Evolutionary conservation across 2,329 filamentous ascomycete genomes (phyloP).

Genomic region (Neonectria ditissima): DNA sequence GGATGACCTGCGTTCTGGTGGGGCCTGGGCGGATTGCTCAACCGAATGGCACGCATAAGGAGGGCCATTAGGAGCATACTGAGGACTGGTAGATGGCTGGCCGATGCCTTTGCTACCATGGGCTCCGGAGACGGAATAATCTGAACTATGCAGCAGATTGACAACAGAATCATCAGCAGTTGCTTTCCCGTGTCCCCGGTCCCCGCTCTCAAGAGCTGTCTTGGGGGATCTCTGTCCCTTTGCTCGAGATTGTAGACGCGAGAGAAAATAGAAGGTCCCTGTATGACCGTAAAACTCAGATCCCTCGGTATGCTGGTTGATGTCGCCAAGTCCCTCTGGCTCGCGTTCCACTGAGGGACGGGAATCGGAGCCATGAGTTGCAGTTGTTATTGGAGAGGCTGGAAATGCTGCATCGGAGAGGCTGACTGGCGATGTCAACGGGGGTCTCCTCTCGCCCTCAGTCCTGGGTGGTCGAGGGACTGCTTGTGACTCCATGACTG

Average conservation of each 20-base stretch:
- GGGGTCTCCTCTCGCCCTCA: not conserved
- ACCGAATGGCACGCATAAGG: not conserved
- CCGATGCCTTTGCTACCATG: conserved; percentile 3
- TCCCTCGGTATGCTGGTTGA: conserved; percentile 26
- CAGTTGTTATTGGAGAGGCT: conserved; percentile 1
- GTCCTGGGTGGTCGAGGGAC: not conserved
- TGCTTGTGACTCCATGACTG: not conserved
- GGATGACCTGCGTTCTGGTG: not conserved
- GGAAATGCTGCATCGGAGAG: not conserved
- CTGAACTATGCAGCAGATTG: conserved; percentile 25
- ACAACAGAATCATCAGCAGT: conserved; percentile 20
- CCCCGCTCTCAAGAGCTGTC: not conserved
- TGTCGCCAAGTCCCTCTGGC: conserved; percentile 21
- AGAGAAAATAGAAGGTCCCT: conserved; percentile 28
- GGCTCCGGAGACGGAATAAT: conserved; percentile 14
- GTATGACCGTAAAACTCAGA: conserved; percentile 25
- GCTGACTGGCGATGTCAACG: conserved; percentile 12
- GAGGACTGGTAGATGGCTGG: not conserved
- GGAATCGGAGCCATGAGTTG: conserved; percentile 1
- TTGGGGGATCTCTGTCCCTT: conserved; percentile 4
- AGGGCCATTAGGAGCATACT: not conserved
- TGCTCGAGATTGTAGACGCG: conserved; percentile 16
- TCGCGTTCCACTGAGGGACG: not conserved
- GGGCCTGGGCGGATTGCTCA: not conserved
- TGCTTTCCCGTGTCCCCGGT: not conserved